phyloP scores from a whole-genome alignment of 176 grass and related monocot species.

The Phragmites australis region DNA sequence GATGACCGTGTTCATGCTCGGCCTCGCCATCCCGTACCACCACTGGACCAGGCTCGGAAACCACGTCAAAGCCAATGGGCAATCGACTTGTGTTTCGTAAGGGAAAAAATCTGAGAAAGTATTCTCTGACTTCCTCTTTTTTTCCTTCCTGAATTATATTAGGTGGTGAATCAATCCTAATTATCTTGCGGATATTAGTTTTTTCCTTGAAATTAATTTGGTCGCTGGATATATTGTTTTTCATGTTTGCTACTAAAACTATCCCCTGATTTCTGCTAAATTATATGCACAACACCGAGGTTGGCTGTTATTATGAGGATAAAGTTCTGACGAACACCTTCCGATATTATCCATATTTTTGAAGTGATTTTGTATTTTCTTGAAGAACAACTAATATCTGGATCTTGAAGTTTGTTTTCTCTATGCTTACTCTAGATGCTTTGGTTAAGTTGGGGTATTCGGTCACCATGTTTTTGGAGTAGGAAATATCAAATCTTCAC shows the following conservation, averaged over 20 bases:
- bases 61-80: conserved; percentile 35
- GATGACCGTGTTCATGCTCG: conserved; percentile 73
- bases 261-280: too few species aligned
- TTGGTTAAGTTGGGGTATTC: too few species aligned
- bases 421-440: too few species aligned
- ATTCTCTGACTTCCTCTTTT: not conserved
- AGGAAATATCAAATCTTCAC: too few species aligned
- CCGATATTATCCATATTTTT: too few species aligned
- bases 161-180: not conserved
- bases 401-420: too few species aligned
- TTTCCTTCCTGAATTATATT: not conserved
- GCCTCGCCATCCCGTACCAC: conserved; percentile 62
- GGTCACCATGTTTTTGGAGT: too few species aligned
- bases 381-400: too few species aligned
- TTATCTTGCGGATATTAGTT: not conserved
- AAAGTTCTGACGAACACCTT: too few species aligned
- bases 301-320: too few species aligned
- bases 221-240: not conserved
- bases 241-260: not conserved
- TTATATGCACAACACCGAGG: too few species aligned
- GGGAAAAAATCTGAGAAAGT: not conserved
- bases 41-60: conserved; percentile 54
- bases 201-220: not conserved
- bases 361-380: too few species aligned
- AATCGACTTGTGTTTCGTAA: not conserved